Evolutionary conservation across 257 asterid genomes (phyloP).

Genomic region (Solanum pennellii): DNA sequence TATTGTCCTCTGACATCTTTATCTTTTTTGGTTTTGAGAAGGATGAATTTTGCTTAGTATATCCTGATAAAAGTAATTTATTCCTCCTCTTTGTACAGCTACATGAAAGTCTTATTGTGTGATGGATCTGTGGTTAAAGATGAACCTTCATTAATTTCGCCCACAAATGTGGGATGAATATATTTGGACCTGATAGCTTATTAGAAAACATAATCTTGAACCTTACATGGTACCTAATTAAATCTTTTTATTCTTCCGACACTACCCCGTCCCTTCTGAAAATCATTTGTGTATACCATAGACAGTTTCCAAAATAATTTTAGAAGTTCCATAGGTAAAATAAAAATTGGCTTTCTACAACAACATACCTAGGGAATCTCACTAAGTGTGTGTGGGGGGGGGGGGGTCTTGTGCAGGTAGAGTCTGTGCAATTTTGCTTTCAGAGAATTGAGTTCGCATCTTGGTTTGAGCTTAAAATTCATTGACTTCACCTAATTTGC

Average conservation of each 20-base stretch:
- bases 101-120: background rate
- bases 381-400: background rate
- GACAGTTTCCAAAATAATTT: background rate
- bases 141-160: background rate
- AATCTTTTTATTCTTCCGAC: background rate
- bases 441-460: background rate
- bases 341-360: background rate
- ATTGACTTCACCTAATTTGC: background rate
- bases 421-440: background rate
- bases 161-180: background rate
- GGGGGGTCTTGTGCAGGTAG: background rate
- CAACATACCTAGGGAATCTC: background rate
- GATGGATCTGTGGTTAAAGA: background rate
- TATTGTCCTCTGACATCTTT: background rate
- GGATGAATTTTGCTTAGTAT: background rate
- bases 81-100: background rate
- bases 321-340: background rate
- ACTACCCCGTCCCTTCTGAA: background rate
- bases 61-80: background rate
- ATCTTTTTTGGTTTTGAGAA: background rate
- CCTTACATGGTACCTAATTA: background rate
- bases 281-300: background rate
- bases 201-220: background rate
- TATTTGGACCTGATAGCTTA: background rate
- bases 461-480: background rate